These are phyloP conservation scores for Globisporangium heterothallicum DNA, from an alignment of 352 stramenopile species.

Conservation along the genomic window DNA sequence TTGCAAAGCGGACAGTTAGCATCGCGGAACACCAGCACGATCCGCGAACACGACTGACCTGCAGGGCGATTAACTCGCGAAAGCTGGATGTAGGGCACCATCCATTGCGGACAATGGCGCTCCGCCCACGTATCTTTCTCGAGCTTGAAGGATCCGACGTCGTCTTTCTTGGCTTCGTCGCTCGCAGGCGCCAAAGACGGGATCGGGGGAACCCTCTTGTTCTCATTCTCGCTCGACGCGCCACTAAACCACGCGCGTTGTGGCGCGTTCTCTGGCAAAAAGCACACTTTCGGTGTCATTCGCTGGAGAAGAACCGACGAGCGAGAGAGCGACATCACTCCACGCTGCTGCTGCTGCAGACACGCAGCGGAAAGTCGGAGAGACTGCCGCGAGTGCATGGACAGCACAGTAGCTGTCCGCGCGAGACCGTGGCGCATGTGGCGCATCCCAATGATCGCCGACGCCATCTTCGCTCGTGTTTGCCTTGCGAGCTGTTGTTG, in stretches of 20 bases:
- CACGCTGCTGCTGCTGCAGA: conserved; percentile 1
- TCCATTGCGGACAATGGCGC: conserved; percentile 59
- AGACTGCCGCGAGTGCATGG: background rate
- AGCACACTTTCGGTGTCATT: no score
- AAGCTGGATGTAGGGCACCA: conserved; percentile 86
- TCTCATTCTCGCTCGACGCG: background rate
- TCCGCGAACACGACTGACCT: no score
- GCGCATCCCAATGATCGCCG: conserved; percentile 6
- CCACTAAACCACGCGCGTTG: background rate
- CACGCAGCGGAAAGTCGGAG: background rate
- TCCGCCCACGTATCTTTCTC: conserved; percentile 88
- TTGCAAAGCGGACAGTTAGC: no score
- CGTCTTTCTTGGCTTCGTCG: background rate
- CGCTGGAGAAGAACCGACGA: background rate
- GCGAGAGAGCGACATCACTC: background rate
- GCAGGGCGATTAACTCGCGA: conserved; percentile 77
- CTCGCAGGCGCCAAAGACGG: conserved; percentile 2
- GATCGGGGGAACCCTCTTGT: conserved; percentile 3
- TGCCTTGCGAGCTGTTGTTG: no score
- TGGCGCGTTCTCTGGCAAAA: no score
- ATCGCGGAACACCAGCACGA: no score
- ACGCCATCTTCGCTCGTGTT: no score
- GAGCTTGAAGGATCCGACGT: conserved; percentile 41
- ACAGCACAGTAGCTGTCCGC: background rate
- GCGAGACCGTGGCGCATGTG: background rate